Evolutionary conservation across 2,329 filamentous ascomycete genomes (phyloP).

Genomic region (Monosporascus sp.): DNA sequence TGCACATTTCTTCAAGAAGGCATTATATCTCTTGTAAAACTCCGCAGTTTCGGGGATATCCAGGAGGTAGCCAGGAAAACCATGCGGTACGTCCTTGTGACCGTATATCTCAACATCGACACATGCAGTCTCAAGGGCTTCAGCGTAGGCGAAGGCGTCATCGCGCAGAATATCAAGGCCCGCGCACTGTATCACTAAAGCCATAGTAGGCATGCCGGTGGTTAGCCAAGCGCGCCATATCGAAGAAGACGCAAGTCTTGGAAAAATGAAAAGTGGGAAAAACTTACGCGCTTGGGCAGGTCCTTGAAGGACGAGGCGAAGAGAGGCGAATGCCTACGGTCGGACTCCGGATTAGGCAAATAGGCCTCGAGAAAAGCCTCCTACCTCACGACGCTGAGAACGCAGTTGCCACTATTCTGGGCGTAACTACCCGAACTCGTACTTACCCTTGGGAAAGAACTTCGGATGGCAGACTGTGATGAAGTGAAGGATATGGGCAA

Average conservation of each 20-base stretch:
- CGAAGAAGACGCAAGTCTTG: too few species aligned
- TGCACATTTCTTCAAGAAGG: slow-evolving; percentile 8
- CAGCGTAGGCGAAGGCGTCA: slow-evolving; percentile 33
- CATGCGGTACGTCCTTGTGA: slow-evolving; percentile 32
- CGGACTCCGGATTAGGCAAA: slow-evolving; percentile 8
- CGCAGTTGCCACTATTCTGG: slow-evolving; percentile 27
- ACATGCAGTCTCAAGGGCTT: slow-evolving; percentile 27
- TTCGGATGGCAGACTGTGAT: slow-evolving; percentile 32
- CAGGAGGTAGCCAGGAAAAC: slow-evolving; percentile 20
- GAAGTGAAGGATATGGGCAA: slow-evolving; percentile 30
- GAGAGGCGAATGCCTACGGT: slow-evolving; percentile 27
- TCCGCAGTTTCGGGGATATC: slow-evolving; percentile 9
- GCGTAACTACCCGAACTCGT: slow-evolving; percentile 29
- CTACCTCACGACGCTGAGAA: slow-evolving; percentile 24
- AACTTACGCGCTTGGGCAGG: slow-evolving; percentile 30
- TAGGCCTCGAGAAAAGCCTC: slow-evolving; percentile 31
- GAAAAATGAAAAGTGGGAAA: neutral
- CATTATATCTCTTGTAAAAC: slow-evolving; percentile 14
- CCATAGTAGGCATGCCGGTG: too few species aligned
- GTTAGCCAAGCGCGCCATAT: too few species aligned
- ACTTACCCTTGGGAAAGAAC: slow-evolving; percentile 22
- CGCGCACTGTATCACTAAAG: slow-evolving; percentile 29
- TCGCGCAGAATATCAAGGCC: slow-evolving; percentile 33
- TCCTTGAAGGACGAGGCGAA: slow-evolving; percentile 25
- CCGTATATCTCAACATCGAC: slow-evolving; percentile 26